Evolutionary conservation across 2,329 filamentous ascomycete species (phyloP).

Genomic region (Curvularia spicifera): DNA sequence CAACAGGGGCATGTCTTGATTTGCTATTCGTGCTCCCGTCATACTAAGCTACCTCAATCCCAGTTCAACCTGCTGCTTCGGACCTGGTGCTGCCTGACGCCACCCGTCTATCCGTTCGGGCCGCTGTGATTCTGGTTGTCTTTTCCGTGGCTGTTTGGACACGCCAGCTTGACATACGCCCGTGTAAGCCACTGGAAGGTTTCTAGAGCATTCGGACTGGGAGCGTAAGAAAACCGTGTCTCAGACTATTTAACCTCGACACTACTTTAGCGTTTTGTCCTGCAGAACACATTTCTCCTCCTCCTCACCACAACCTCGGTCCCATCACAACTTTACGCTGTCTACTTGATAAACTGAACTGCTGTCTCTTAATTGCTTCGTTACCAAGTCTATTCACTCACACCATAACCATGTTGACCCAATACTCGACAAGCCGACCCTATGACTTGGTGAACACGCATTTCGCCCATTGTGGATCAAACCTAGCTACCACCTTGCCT

Average conservation of each 20-base stretch:
- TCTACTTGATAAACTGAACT: background rate
- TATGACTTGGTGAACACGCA: background rate
- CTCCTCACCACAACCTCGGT: background rate
- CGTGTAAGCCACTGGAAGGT: slow-evolving; percentile 26
- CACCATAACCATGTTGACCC: slow-evolving; percentile 11
- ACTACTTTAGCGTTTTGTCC: slow-evolving; percentile 29
- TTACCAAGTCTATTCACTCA: background rate
- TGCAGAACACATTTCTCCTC: slow-evolving; percentile 4
- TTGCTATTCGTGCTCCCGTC: slow-evolving; percentile 29
- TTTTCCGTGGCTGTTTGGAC: slow-evolving; percentile 27
- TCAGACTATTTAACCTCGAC: slow-evolving; percentile 39
- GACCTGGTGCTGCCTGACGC: slow-evolving; percentile 32
- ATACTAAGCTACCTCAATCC: slow-evolving; percentile 25
- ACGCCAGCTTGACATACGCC: slow-evolving; percentile 34
- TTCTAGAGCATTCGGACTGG: slow-evolving; percentile 4
- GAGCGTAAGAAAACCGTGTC: slow-evolving; percentile 12
- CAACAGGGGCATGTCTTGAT: slow-evolving; percentile 23
- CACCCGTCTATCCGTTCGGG: slow-evolving; percentile 46
- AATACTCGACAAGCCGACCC: background rate
- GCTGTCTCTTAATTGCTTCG: background rate
- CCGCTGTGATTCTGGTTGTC: slow-evolving; percentile 44
- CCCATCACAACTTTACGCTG: background rate
- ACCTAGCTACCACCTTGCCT: slow-evolving; percentile 11
- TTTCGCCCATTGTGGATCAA: background rate
- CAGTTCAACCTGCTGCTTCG: slow-evolving; percentile 35